Evolutionary conservation across 2,329 filamentous ascomycete genomes (phyloP).

Genomic region (Penicillium sp.): DNA sequence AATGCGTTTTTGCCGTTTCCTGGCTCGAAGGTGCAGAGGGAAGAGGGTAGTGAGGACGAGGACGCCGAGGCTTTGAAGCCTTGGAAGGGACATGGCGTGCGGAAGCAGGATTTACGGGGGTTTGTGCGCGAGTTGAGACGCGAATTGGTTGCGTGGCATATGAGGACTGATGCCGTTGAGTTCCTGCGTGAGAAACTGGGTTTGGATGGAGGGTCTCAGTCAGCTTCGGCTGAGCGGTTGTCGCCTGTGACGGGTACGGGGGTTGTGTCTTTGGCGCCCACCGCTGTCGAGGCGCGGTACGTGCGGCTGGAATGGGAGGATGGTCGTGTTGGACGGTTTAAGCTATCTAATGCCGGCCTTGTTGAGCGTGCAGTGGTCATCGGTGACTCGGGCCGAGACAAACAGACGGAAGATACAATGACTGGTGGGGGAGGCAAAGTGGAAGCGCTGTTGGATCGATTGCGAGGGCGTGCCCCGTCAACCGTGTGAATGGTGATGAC

Average conservation of each 20-base stretch:
- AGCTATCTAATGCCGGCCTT: conserved; percentile 40
- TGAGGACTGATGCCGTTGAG: conserved; percentile 38
- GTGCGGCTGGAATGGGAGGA: conserved; percentile 46
- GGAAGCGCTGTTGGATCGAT: conserved; percentile 34
- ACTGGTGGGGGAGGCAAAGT: conserved; percentile 35
- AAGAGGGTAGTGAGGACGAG: neutral
- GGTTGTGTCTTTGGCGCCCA: conserved; percentile 36
- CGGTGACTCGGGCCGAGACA: conserved; percentile 40
- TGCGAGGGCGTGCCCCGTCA: conserved; percentile 19
- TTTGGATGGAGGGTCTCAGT: conserved; percentile 18
- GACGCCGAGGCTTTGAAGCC: conserved; percentile 11
- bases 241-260: conserved; percentile 28
- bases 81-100: conserved; percentile 10
- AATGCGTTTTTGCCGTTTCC: conserved; percentile 33
- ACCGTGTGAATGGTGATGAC: neutral
- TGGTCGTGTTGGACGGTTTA: conserved; percentile 45
- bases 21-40: neutral
- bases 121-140: conserved; percentile 41
- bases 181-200: conserved; percentile 36
- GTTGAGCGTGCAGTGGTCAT: conserved; percentile 46
- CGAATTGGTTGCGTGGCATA: conserved; percentile 44
- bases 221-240: conserved; percentile 12
- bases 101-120: conserved; percentile 36
- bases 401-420: conserved; percentile 34
- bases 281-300: conserved; percentile 42